Base-by-base conservation (phyloP, 345 rosid genomes). In the Ailanthus altissimus region DNA sequence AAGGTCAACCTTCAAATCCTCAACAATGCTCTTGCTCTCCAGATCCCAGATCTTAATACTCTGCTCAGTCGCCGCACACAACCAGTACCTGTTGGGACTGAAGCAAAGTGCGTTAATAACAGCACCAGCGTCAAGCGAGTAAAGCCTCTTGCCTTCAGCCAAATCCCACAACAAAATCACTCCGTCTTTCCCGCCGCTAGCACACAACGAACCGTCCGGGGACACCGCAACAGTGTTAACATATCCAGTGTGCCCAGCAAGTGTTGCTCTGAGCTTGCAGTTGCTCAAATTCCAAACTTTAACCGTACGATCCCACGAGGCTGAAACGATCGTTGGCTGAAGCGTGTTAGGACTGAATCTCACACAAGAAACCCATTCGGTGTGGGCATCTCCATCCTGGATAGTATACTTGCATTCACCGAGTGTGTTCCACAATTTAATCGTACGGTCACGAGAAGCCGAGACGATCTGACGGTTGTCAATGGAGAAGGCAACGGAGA, bases 11-110 rank as follows among this genome's bases (percentile, higher is more conserved):
- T 88, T 96, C 92, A 94, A 87, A 60, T 94, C 99, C 83, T 93
- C 99, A 1, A 94, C 97, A 81, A 96, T 82, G 81, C 88, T 87
- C 90, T 96, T 96, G 82, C 98, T 96, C 85, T 96, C 98, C 1
- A 96, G 85, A 88, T 96, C 99, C 99, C 99, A 94, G 78, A 96
- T 92, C 94, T 94, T 96, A 61, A 96, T 94, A 58, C 99, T 93
- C 26, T 85, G 79, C 78, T 93, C 99, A 0, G 99, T 96, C 0
- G 97, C 99, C 7, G 99, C 98, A 64, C 98, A 96, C 0, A 96
- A 87, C 99, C 99, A 96, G 76, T 96, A 96, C 92, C 99, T 91
- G 76, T 93, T 96, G 3, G 99, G 99, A 60, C 99, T 93, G 77
- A 96, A 96, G 83, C 98, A 93, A 6, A 96, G 85, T 0, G 99